phyloP scores from a whole-genome alignment of 345 rosid genomes.

The Aethionema arabicum region DNA sequence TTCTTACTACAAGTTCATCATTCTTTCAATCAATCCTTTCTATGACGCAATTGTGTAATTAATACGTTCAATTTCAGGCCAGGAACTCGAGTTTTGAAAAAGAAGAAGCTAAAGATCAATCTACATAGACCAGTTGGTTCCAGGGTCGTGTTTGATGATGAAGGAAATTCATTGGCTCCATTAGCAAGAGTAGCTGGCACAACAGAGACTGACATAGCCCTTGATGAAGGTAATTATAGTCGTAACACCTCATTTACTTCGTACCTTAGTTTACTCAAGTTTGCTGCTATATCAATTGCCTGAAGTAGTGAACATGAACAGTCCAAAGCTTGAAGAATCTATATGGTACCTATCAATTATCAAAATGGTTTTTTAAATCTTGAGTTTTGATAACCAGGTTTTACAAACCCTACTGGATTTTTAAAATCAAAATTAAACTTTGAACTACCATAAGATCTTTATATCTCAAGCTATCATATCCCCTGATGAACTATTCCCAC shows the following conservation, averaged over 20 bases:
- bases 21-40: neutral
- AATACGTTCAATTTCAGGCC: conserved; percentile 46
- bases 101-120: conserved; percentile 87
- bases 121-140: conserved; percentile 75
- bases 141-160: conserved; percentile 78
- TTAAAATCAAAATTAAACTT: too few species aligned
- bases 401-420: too few species aligned
- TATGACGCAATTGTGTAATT: conserved; percentile 5
- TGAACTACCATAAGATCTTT: too few species aligned
- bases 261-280: neutral
- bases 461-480: too few species aligned
- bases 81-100: conserved; percentile 66
- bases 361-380: too few species aligned
- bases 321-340: too few species aligned
- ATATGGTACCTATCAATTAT: too few species aligned
- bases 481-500: conserved; percentile 9
- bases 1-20: conserved; percentile 7
- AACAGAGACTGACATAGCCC: conserved; percentile 42
- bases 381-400: too few species aligned
- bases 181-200: conserved; percentile 71
- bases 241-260: neutral
- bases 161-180: conserved; percentile 77
- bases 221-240: conserved; percentile 63
- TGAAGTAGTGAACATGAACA: too few species aligned
- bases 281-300: too few species aligned